phyloP scores from a whole-genome alignment of 2,329 filamentous ascomycete genomes.

The Neonectria punicea region DNA sequence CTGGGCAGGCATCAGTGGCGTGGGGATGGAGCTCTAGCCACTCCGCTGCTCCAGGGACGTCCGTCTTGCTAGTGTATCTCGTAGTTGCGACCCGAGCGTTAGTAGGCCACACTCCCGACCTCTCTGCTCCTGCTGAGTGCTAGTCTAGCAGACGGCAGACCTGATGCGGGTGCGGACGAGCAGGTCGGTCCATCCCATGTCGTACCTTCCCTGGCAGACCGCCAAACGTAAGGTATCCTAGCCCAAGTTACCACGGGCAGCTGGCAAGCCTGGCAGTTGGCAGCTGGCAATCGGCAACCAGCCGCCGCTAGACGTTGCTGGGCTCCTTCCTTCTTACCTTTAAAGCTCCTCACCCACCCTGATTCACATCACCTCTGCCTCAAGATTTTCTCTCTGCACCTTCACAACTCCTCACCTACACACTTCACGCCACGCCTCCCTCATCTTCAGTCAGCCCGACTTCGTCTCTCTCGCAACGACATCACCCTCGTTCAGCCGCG shows the following conservation, averaged over 20 bases:
- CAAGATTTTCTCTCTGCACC: slow-evolving; percentile 35
- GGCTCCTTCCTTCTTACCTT: slow-evolving; percentile 34
- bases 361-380: slow-evolving; percentile 34
- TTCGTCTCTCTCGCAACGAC: slow-evolving; percentile 34
- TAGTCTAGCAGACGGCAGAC: slow-evolving; percentile 8
- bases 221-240: slow-evolving; percentile 15
- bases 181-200: slow-evolving; percentile 26
- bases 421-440: slow-evolving; percentile 20
- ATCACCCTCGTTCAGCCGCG: slow-evolving; percentile 34
- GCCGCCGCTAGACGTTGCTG: slow-evolving; percentile 31
- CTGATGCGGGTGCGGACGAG: slow-evolving; percentile 10
- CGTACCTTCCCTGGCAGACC: slow-evolving; percentile 24
- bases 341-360: slow-evolving; percentile 40
- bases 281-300: slow-evolving; percentile 29
- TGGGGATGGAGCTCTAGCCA: slow-evolving; percentile 18
- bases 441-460: slow-evolving; percentile 27
- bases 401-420: slow-evolving; percentile 37
- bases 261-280: slow-evolving; percentile 7
- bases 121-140: slow-evolving; percentile 18
- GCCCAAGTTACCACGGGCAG: slow-evolving; percentile 9
- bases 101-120: slow-evolving; percentile 33
- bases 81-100: slow-evolving; percentile 23
- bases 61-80: background rate
- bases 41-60: background rate
- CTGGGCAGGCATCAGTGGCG: slow-evolving; percentile 21